A percentile compares a stretch with the other conserved stretches of the same genome.
phyloP scores from a whole-genome alignment of 768 basidiomycete species.

The Dioszegia hungarica region DNA sequence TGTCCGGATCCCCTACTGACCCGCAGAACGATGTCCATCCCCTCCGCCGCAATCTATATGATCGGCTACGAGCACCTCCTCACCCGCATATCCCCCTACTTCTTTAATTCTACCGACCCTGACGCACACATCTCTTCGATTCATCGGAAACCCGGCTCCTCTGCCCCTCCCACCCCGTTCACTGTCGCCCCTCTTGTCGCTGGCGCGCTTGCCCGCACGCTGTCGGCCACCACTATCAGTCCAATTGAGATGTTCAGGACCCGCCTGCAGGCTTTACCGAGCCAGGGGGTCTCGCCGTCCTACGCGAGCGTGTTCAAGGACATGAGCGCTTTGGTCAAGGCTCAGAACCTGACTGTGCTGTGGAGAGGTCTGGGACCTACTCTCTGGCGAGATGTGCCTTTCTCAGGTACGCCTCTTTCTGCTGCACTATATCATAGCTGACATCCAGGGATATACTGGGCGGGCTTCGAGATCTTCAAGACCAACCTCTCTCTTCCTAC shows the following conservation, averaged over 20 bases:
- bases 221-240: conserved; percentile 59
- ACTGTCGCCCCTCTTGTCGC: conserved; percentile 67
- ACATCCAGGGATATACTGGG: conserved; percentile 69
- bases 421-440: neutral
- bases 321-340: conserved; percentile 59
- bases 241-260: conserved; percentile 49
- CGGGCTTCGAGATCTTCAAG: conserved; percentile 83
- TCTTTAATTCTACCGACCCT: conserved; percentile 30
- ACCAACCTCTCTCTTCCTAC: conserved; percentile 56
- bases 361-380: conserved; percentile 91
- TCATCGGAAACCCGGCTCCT: conserved; percentile 5
- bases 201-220: conserved; percentile 74
- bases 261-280: conserved; percentile 43
- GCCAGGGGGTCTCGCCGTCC: conserved; percentile 39
- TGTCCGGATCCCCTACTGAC: too few relatives aligned
- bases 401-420: conserved; percentile 60
- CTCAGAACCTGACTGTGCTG: conserved; percentile 64
- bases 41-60: conserved; percentile 89
- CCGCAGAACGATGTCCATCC: conserved; percentile 76
- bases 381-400: conserved; percentile 95
- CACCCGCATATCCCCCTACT: conserved; percentile 26
- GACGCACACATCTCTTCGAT: conserved; percentile 25
- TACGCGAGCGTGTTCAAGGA: conserved; percentile 48
- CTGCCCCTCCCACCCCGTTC: conserved; percentile 11
- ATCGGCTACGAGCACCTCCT: conserved; percentile 84